A percentile compares a stretch with the other conserved stretches of the same genome.
phyloP scores from a whole-genome alignment of 768 basidiomycete species.

The Hericium alpestre region DNA sequence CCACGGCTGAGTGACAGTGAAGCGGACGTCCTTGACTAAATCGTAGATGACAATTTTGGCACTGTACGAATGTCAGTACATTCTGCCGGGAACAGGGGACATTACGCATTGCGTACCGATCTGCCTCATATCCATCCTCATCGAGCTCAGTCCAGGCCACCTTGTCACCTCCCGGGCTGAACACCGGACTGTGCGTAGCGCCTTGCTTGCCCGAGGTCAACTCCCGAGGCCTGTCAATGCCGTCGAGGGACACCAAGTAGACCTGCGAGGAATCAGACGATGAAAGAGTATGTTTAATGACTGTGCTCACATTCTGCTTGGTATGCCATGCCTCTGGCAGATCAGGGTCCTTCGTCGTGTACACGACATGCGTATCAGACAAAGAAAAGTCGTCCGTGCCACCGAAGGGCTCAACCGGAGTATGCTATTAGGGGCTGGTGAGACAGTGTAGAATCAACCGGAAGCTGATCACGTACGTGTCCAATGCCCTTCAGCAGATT shows the following conservation, averaged over 20 bases:
- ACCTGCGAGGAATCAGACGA: conserved; percentile 31
- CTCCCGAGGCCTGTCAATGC: conserved; percentile 41
- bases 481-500: conserved; percentile 58
- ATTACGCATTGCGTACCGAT: conserved; percentile 38
- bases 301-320: conserved; percentile 58
- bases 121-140: conserved; percentile 83
- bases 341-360: conserved; percentile 77
- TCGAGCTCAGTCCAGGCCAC: conserved; percentile 84
- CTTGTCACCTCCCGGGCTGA: conserved; percentile 57
- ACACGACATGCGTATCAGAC: conserved; percentile 56
- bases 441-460: neutral
- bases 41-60: conserved; percentile 75
- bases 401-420: conserved; percentile 83
- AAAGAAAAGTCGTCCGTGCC: conserved; percentile 73
- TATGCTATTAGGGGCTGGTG: conserved; percentile 30
- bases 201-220: conserved; percentile 81
- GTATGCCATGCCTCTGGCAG: conserved; percentile 79
- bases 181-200: conserved; percentile 63
- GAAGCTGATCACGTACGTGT: conserved; percentile 39
- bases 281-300: neutral
- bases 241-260: conserved; percentile 54
- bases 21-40: conserved; percentile 51
- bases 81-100: neutral
- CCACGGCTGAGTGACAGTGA: conserved; percentile 74
- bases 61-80: conserved; percentile 23